A percentile compares a stretch with the other conserved stretches of the same genome.
Conservation (phyloP, 2,329 filamentous ascomycete genomes). For the Salinomyces thailandicus region DNA sequence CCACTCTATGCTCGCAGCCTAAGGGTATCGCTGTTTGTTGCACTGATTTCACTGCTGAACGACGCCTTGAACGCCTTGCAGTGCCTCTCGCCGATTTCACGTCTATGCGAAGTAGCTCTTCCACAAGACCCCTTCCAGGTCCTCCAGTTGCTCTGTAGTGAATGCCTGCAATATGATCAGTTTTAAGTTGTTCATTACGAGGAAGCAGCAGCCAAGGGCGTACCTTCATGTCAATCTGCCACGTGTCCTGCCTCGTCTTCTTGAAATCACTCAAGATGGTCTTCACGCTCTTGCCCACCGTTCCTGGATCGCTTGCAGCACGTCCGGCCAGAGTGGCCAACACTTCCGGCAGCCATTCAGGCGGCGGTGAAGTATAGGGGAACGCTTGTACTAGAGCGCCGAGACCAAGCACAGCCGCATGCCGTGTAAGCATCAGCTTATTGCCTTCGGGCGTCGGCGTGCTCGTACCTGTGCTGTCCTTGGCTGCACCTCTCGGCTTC, state of each 20-base stretch:
- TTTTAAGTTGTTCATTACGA: background rate
- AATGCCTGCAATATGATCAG: slow-evolving; percentile 49
- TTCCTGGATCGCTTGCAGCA: slow-evolving; percentile 78
- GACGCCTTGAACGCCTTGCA: no score
- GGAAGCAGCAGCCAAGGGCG: slow-evolving; percentile 24
- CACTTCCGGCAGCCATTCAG: slow-evolving; percentile 86
- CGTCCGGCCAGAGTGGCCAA: slow-evolving; percentile 73
- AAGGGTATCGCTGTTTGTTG: no score
- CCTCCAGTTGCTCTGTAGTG: slow-evolving; percentile 83
- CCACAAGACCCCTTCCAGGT: slow-evolving; percentile 92
- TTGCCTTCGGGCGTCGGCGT: slow-evolving; percentile 63
- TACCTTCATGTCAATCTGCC: slow-evolving; percentile 96
- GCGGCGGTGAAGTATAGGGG: slow-evolving; percentile 88
- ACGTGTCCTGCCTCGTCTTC: slow-evolving; percentile 98
- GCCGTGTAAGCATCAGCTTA: slow-evolving; percentile 67
- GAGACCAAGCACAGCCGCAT: slow-evolving; percentile 83
- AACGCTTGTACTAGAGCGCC: slow-evolving; percentile 91
- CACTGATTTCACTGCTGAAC: no score
- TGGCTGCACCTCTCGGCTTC: slow-evolving; percentile 26
- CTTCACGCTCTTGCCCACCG: slow-evolving; percentile 94
- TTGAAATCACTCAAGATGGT: slow-evolving; percentile 92
- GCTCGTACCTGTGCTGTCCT: slow-evolving; percentile 35
- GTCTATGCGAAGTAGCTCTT: slow-evolving; percentile 99
- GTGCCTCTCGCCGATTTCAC: no score
- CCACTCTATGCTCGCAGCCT: no score